Base-by-base conservation (phyloP, 768 basidiomycete genomes). In the Leccinum olivaceopallidum region DNA sequence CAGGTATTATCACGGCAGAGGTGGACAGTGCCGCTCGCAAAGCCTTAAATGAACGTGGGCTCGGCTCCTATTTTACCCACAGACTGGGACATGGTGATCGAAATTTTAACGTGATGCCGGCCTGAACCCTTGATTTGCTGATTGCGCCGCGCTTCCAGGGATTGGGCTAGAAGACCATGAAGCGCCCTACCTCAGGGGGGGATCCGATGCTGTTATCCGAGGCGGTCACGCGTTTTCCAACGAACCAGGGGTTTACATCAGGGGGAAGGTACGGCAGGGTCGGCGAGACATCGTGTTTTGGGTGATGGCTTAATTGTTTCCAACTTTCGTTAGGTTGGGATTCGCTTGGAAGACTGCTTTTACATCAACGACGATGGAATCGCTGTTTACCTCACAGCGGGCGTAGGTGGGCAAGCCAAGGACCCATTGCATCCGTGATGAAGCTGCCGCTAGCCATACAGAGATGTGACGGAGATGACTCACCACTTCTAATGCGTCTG, bases 131-230 rank as follows among this genome's bases (percentile, higher is more conserved):
- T 63, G 59, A 57, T 61, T 61, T 36, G 69, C 51, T 22, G 64
- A 57, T 57, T 50, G 49, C 49, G 24, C 20, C 24, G n/a, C 20
- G 18, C 28, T 34, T 22, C 36, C 56, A 90, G 92, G 92, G 2
- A 94, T 95, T 34, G 92, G 92, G 3, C 75, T 95, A 4, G 90
- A 94, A 73, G 87, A 81, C 8, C 94, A 95, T 64, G 92, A 95
- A 73, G 78, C 81, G 7, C 92, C 92, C 1, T 94, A 93, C 71
- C 78, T 95, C 20, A 83, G 83, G 52, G 89, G 88, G n/a, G 85
- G 86, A 16, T 87, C 83, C 32, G 67, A 82, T 12, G 82, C 80
- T 63, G 65, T 81, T 42, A 84, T 92, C 55, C 73, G 81, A 50
- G 74, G 68, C 3, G 91, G 91, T 1, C 86, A 92, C 67, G 81